Evolutionary conservation across 2,329 filamentous ascomycete genomes (phyloP), one percentile per base, ranked within the genome.

Genomic region (Davidsoniella australis): DNA sequence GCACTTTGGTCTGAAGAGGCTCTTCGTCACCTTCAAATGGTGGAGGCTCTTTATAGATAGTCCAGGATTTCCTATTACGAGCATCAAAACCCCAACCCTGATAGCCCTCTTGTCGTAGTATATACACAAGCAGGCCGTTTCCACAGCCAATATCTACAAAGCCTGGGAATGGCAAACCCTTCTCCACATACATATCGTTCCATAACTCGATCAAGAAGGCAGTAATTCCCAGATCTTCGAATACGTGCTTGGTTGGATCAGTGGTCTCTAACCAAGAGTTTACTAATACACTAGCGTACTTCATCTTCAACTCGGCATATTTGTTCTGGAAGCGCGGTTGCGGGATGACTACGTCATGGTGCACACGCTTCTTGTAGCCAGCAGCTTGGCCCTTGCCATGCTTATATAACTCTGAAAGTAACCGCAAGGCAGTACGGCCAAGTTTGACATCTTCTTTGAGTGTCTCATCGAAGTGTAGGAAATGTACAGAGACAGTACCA

Each of bases 71-170:
- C 48, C 91, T 76, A 38, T 67, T 66, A n/a, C 88, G 73, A 0
- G 88, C 91, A 62, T 98, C 91, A 58, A 96, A 94, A 0, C 91
- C 91, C 76, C 82, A 93, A 18, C 91, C 91, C 0, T 61, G 57
- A 62, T 86, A 96, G 9, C 87, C 87, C 64, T 96, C 88, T 52
- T 73, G 67, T 12, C 78, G 71, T 4, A 98, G 73, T 37, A 98
- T 75, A 59, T 93, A 76, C 6, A 94, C 85, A 1, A 98, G 73
- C 3, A 98, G 69, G 1, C 91, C 91, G 59, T 96, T 98, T 2
- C 91, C 91, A 60, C 91, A 96, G 4, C 89, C 91, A 42, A 98
- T 86, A 59, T 98, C 91, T 17, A 95, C 84, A 58, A 96, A 98
- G 0, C 89, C 88, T 0, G 86, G 85, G 57, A 94, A 95, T 0